phyloP scores from a whole-genome alignment of 1,284 basidiomycete species.

The Leccinum subfulvum region DNA sequence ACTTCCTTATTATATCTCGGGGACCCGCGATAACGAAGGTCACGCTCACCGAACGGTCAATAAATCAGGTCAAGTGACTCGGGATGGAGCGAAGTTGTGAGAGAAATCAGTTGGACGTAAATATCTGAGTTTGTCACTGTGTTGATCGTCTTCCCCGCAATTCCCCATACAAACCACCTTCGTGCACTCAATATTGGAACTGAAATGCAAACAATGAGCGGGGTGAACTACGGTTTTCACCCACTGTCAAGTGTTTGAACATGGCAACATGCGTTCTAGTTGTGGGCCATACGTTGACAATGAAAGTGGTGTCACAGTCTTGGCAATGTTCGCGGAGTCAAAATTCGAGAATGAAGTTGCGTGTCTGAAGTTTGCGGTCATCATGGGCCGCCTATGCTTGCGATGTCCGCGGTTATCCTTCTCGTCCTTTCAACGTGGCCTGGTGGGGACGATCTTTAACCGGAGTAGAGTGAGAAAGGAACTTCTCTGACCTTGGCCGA shows the following conservation, averaged over 20 bases:
- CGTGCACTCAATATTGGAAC: background rate
- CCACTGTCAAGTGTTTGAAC: background rate
- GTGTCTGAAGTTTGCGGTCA: background rate
- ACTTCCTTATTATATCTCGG: constrained; percentile 7
- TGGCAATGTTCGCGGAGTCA: background rate
- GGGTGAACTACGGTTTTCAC: background rate
- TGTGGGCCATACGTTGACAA: background rate
- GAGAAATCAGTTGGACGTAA: background rate
- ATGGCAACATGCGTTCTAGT: background rate
- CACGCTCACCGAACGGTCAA: background rate
- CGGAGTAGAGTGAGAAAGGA: background rate
- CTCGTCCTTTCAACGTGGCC: background rate
- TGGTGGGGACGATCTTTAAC: background rate
- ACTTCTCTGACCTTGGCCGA: background rate
- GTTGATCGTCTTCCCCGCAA: background rate
- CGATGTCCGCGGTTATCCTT: background rate
- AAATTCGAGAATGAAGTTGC: background rate
- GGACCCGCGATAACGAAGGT: constrained; percentile 5
- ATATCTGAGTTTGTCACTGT: background rate
- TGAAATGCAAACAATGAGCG: background rate
- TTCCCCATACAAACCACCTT: constrained; percentile 1
- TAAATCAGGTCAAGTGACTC: background rate
- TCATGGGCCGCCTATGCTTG: background rate
- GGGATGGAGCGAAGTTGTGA: background rate
- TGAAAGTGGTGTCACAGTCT: background rate